Evolutionary conservation across 176 grass and related monocot genomes (phyloP), one percentile per base, ranked within the genome.

Genomic region (Canna indica): DNA sequence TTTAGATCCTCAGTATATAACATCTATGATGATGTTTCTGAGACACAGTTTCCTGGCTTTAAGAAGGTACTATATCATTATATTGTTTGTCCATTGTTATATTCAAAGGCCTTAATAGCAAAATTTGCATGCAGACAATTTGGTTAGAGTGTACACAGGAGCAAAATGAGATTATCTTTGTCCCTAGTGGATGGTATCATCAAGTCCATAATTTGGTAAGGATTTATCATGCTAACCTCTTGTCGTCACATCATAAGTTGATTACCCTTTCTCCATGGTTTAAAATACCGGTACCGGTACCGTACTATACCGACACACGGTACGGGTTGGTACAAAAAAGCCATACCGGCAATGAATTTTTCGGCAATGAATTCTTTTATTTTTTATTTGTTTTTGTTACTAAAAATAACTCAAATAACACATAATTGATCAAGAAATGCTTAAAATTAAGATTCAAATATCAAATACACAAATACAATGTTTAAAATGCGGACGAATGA

Each of bases 181-280:
- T 97, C 31, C 93, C 93, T 57, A 97, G 88, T 64, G 88, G 93
- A 76, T 97, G 93, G 93, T 91, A 97, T 70, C 93, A 97, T 77
- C 88, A 92, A 87, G 93, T 97, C 68, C 86, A 96, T 83, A 96
- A 96, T 75, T 72, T 96, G 80, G 92, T 91, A 85, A 77, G 34
- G 28, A 82, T 30, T 76, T 35, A 36, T 41, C 9, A 35, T 31
- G 35, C n/a, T 36, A 20, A 12, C 69, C 17, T 25, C 10, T 44
- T 59, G 17, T 65, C 34, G 22, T 29, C 35, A 56, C 20, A 27
- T 27, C 10, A 34, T 17, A 17, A 44, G 17, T 13, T 20, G 25
- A 4, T 35, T 27, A 26, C n/a, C 33, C 3, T 16, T 41, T 41
- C n/a, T n/a, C n/a, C n/a, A n/a, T n/a, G n/a, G n/a, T n/a, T n/a